A percentile compares a stretch with the other conserved stretches of the same genome.
Conservation (phyloP, 176 grass and related monocot genomes). For the Puya raimondii region DNA sequence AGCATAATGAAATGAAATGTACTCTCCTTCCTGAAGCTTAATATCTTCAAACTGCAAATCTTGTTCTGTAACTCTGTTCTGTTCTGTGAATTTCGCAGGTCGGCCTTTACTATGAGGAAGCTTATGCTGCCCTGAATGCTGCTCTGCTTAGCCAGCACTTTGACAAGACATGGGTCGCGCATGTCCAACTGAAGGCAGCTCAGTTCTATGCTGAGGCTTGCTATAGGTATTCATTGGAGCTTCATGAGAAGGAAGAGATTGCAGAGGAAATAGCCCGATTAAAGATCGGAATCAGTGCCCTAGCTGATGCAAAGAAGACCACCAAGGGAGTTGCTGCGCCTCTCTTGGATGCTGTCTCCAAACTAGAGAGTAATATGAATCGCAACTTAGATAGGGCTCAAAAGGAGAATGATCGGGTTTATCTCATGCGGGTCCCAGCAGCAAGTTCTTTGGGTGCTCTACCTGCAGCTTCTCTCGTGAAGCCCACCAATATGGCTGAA, state of each 20-base stretch:
- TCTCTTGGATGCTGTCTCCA: constrained; percentile 70
- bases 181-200: constrained; percentile 92
- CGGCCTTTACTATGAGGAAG: constrained; percentile 91
- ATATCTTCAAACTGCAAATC: too few species aligned
- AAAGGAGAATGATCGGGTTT: constrained; percentile 95
- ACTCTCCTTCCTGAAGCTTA: too few species aligned
- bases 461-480: constrained; percentile 77
- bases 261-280: constrained; percentile 87
- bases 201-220: constrained; percentile 95
- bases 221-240: constrained; percentile 79
- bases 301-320: constrained; percentile 85
- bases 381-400: constrained; percentile 75
- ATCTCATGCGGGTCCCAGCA: constrained; percentile 90
- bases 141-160: constrained; percentile 82
- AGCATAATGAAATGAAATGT: too few species aligned
- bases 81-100: constrained; percentile 39
- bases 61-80: too few species aligned
- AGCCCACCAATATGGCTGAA: constrained; percentile 59
- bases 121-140: constrained; percentile 58
- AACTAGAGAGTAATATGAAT: constrained; percentile 77
- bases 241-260: constrained; percentile 94
- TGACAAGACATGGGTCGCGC: constrained; percentile 86
- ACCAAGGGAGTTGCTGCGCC: constrained; percentile 70
- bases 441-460: constrained; percentile 60
- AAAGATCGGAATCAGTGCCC: constrained; percentile 72